Evolutionary conservation across 305 asterid genomes (phyloP).

Genomic region (Solanum hybrid): DNA sequence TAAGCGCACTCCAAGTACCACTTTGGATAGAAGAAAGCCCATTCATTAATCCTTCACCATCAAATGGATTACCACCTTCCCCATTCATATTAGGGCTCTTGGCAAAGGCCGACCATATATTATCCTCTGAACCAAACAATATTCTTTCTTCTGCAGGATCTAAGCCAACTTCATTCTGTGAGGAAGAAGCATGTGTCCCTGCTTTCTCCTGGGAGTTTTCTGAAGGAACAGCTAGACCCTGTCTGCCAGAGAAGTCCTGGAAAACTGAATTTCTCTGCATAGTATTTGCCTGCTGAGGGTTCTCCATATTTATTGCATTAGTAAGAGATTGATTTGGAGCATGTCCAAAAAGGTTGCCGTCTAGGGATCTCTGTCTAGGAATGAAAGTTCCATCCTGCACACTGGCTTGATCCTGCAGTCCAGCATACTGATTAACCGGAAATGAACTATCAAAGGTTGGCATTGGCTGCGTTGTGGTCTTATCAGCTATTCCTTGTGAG

Average conservation of each 20-base stretch:
- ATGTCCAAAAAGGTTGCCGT: slow-evolving; percentile 31
- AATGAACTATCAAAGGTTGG: slow-evolving; percentile 34
- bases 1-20: slow-evolving; percentile 92
- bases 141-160: slow-evolving; percentile 88
- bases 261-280: slow-evolving; percentile 34
- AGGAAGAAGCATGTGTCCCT: slow-evolving; percentile 26
- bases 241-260: slow-evolving; percentile 33
- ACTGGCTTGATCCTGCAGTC: slow-evolving; percentile 36
- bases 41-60: slow-evolving; percentile 33
- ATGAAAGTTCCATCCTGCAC: slow-evolving; percentile 33
- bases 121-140: slow-evolving; percentile 87
- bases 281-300: slow-evolving; percentile 39
- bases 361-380: slow-evolving; percentile 44
- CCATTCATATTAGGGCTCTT: slow-evolving; percentile 37
- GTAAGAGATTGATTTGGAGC: slow-evolving; percentile 33
- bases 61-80: slow-evolving; percentile 45
- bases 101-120: slow-evolving; percentile 74
- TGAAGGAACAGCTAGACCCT: slow-evolving; percentile 27
- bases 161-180: slow-evolving; percentile 51
- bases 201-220: slow-evolving; percentile 35
- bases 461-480: slow-evolving; percentile 40
- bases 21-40: slow-evolving; percentile 54
- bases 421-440: slow-evolving; percentile 40
- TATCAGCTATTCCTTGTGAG: slow-evolving; percentile 41
- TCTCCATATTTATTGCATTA: slow-evolving; percentile 28